Percentiles rank a stretch among this genome's conserved stretches.
Conservation (phyloP, 1,284 basidiomycete species). For the Abortiporus biennis region DNA sequence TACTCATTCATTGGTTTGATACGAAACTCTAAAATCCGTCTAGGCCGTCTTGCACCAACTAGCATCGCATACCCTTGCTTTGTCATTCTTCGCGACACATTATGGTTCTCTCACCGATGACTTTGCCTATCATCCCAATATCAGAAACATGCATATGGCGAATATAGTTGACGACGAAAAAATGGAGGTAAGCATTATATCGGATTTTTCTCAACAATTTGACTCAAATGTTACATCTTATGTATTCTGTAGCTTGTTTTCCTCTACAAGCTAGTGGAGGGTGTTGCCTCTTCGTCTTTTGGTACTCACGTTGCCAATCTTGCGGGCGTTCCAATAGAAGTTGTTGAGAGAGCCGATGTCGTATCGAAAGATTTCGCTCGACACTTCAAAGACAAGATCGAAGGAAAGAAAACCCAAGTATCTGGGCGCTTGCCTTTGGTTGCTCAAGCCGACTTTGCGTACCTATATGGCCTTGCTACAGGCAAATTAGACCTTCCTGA, state of each 20-base stretch:
- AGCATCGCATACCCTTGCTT: conserved; percentile 83
- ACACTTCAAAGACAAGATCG: conserved; percentile 75
- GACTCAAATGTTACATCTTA: not conserved
- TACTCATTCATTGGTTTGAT: too few species aligned
- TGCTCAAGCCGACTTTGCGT: conserved; percentile 84
- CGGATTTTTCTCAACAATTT: too few species aligned
- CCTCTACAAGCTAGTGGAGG: conserved; percentile 88
- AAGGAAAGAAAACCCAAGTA: conserved; percentile 49
- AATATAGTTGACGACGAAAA: conserved; percentile 89
- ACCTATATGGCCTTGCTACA: conserved; percentile 54
- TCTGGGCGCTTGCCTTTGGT: conserved; percentile 63
- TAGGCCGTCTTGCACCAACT: conserved; percentile 90
- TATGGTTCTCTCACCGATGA: conserved; percentile 86
- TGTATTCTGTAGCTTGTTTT: conserved; percentile 54
- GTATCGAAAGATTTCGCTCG: conserved; percentile 86
- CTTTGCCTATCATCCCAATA: conserved; percentile 87
- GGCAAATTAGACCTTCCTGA: conserved; percentile 46
- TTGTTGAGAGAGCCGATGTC: conserved; percentile 84
- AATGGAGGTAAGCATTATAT: conserved; percentile 53
- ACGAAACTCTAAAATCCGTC: too few species aligned
- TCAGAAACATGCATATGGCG: conserved; percentile 91
- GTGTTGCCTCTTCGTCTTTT: conserved; percentile 87
- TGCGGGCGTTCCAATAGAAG: conserved; percentile 72
- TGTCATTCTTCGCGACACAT: conserved; percentile 85
- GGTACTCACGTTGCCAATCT: conserved; percentile 89